These are phyloP conservation scores for Sophora flavescens DNA, from an alignment of 306 rosid species.

Conservation along the genomic window DNA sequence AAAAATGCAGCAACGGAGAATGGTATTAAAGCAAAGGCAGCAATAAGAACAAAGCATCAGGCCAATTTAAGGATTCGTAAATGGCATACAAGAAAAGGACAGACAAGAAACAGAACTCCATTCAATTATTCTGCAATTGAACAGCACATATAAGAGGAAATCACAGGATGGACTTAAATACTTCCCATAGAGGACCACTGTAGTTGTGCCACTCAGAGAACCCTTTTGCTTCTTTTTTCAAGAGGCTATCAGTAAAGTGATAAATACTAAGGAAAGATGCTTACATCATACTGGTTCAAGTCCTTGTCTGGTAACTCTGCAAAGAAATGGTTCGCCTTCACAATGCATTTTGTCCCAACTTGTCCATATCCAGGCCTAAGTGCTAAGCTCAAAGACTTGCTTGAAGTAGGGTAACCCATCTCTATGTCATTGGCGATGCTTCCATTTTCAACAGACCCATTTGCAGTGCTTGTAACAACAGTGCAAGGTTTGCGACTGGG, in stretches of 20 bases:
- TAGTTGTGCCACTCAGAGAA: slow-evolving; percentile 39
- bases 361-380: slow-evolving; percentile 94
- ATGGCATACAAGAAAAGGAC: slow-evolving; percentile 64
- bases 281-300: slow-evolving; percentile 97
- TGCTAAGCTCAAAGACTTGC: slow-evolving; percentile 84
- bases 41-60: slow-evolving; percentile 62
- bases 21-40: slow-evolving; percentile 51
- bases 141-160: slow-evolving; percentile 51
- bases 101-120: slow-evolving; percentile 49
- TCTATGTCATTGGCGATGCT: slow-evolving; percentile 50
- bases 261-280: slow-evolving; percentile 45
- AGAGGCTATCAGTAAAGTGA: slow-evolving; percentile 27
- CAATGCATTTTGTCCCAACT: slow-evolving; percentile 90
- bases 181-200: slow-evolving; percentile 56
- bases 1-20: slow-evolving; percentile 46
- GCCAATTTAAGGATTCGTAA: slow-evolving; percentile 55
- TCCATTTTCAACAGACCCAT: slow-evolving; percentile 58
- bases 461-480: slow-evolving; percentile 52
- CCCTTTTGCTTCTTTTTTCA: slow-evolving; percentile 8
- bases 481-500: slow-evolving; percentile 85
- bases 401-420: slow-evolving; percentile 82
- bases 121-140: slow-evolving; percentile 46
- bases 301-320: slow-evolving; percentile 98
- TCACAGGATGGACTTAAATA: slow-evolving; percentile 53
- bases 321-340: slow-evolving; percentile 97